phyloP scores from a whole-genome alignment of 768 basidiomycete species.

The Tylopilus vinaceipallidus region DNA sequence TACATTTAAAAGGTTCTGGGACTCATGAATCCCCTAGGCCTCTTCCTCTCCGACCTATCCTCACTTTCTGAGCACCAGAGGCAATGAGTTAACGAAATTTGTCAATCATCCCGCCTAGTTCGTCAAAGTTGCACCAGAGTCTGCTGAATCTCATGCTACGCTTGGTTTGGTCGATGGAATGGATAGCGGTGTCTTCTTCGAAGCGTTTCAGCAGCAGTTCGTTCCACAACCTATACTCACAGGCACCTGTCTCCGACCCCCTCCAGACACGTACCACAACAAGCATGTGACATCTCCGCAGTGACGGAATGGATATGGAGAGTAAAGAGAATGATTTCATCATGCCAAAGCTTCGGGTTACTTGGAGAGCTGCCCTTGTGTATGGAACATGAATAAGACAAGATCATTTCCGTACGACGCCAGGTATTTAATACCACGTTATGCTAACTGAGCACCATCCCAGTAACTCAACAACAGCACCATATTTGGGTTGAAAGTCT shows the following conservation, averaged over 20 bases:
- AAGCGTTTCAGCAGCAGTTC: neutral
- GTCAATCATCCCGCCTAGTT: neutral
- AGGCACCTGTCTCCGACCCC: neutral
- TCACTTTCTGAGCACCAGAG: neutral
- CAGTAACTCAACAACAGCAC: neutral
- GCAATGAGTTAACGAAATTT: neutral
- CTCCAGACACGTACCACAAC: neutral
- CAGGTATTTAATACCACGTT: neutral
- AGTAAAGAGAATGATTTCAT: neutral
- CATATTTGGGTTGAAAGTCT: neutral
- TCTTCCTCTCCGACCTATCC: neutral
- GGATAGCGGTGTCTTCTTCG: neutral
- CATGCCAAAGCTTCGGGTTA: neutral
- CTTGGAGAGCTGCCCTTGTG: neutral
- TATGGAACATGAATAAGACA: neutral
- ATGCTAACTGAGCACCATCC: neutral
- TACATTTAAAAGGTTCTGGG: no score
- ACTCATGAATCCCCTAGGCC: neutral
- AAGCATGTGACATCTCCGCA: neutral
- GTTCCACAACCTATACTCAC: neutral
- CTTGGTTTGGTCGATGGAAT: neutral
- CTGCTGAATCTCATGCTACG: neutral
- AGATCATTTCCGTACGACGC: neutral
- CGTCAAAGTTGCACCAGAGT: neutral
- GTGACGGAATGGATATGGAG: neutral